Evolutionary conservation across 2,329 filamentous ascomycete species (phyloP).

Genomic region (Calonectria ilicicola): DNA sequence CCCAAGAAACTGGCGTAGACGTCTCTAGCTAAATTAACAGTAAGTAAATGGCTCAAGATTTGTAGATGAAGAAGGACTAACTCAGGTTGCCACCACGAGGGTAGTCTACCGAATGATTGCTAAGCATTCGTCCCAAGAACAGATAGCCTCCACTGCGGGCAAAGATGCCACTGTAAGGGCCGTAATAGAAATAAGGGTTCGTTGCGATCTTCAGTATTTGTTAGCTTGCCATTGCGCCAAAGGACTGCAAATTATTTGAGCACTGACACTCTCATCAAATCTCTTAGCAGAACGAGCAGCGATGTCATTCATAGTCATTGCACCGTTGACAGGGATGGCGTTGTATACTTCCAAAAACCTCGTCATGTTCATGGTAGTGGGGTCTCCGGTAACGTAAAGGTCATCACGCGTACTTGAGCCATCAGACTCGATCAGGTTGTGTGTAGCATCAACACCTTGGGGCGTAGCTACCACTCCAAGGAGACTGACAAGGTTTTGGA

Average conservation of each 20-base stretch:
- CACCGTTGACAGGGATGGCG: not conserved
- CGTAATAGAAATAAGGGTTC: not conserved
- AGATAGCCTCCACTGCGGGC: not conserved
- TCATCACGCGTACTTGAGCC: not conserved
- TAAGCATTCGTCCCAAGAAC: not conserved
- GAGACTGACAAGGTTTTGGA: not conserved
- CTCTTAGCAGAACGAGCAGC: not conserved
- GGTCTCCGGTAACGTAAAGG: not conserved
- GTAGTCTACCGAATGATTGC: not conserved
- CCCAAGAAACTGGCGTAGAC: not conserved
- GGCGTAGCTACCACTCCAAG: not conserved
- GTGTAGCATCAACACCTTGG: not conserved
- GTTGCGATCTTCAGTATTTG: not conserved
- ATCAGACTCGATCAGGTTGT: not conserved
- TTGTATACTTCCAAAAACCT: not conserved
- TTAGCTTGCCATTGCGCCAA: not conserved
- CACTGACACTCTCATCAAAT: conserved; percentile 1
- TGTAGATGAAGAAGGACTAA: not conserved
- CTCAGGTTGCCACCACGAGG: not conserved
- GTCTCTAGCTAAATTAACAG: not conserved
- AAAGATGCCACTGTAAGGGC: not conserved
- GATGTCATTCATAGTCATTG: not conserved
- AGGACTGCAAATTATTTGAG: not conserved
- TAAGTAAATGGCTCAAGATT: not conserved
- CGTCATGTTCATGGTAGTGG: not conserved